These are phyloP conservation scores for Albophoma yamanashiensis DNA, from an alignment of 2,329 filamentous ascomycete genomes.

Conservation along the genomic window DNA sequence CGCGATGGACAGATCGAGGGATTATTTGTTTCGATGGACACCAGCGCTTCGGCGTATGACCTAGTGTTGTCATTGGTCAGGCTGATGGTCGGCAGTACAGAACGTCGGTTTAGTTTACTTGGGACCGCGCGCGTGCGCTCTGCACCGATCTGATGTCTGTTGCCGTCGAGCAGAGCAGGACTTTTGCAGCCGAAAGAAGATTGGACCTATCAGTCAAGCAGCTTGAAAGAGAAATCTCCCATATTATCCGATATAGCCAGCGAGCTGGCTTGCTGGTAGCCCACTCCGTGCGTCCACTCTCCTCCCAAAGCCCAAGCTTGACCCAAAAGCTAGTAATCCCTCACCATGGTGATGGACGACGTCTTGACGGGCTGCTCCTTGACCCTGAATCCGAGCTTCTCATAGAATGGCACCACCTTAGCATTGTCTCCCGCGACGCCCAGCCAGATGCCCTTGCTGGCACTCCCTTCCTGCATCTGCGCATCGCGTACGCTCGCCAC, in stretches of 20 bases:
- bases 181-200: neutral
- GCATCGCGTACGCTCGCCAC: conserved; percentile 23
- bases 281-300: neutral
- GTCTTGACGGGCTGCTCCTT: conserved; percentile 22
- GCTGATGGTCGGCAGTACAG: neutral
- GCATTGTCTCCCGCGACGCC: conserved; percentile 34
- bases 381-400: conserved; percentile 32
- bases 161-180: neutral
- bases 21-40: neutral
- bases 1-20: neutral
- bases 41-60: neutral
- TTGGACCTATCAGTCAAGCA: neutral
- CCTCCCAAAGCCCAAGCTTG: neutral
- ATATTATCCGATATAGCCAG: neutral
- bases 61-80: neutral
- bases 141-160: neutral
- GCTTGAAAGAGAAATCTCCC: neutral
- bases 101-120: neutral
- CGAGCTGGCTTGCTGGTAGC: neutral
- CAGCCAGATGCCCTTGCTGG: conserved; percentile 27
- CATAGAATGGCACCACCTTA: conserved; percentile 37
- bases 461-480: conserved; percentile 2
- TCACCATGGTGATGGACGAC: conserved; percentile 30
- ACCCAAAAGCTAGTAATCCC: conserved; percentile 14
- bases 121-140: neutral